These are phyloP conservation scores for Papiliotrema fonsecae DNA, from an alignment of 1,284 basidiomycete species.

Conservation along the genomic window DNA sequence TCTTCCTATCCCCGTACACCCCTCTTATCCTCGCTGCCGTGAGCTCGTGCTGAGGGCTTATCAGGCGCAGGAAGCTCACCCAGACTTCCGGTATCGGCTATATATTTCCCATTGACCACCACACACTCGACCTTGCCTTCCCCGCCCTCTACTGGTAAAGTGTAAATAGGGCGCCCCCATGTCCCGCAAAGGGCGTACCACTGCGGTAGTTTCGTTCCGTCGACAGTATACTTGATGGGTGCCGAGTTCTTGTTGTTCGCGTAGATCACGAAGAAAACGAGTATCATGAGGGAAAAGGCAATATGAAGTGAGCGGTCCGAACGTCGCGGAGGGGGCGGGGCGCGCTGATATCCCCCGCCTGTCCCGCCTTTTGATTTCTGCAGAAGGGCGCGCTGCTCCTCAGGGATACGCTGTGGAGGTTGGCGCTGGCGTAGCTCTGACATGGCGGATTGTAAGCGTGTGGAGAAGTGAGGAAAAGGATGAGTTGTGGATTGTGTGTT, in stretches of 20 bases:
- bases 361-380: too few relatives aligned
- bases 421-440: background rate
- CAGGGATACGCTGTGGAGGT: background rate
- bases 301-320: slow-evolving; percentile 31
- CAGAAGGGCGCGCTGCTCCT: background rate
- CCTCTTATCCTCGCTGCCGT: slow-evolving; percentile 27
- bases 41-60: slow-evolving; percentile 9
- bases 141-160: slow-evolving; percentile 15
- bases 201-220: slow-evolving; percentile 17
- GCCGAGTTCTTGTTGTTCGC: slow-evolving; percentile 14
- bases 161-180: slow-evolving; percentile 33
- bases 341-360: slow-evolving; percentile 8
- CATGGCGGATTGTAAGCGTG: background rate
- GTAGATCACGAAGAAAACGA: slow-evolving; percentile 34
- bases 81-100: slow-evolving; percentile 57
- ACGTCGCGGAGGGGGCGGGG: slow-evolving; percentile 10
- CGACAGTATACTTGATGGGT: background rate
- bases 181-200: slow-evolving; percentile 35
- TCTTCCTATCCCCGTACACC: slow-evolving; percentile 41
- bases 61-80: slow-evolving; percentile 45
- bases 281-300: slow-evolving; percentile 32
- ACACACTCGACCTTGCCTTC: slow-evolving; percentile 59
- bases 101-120: slow-evolving; percentile 56
- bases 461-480: background rate
- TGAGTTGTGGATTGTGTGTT: background rate